Evolutionary conservation across 2,329 filamentous ascomycete genomes (phyloP), one percentile per base, ranked within the genome.

Genomic region (Monosporascus sp.): DNA sequence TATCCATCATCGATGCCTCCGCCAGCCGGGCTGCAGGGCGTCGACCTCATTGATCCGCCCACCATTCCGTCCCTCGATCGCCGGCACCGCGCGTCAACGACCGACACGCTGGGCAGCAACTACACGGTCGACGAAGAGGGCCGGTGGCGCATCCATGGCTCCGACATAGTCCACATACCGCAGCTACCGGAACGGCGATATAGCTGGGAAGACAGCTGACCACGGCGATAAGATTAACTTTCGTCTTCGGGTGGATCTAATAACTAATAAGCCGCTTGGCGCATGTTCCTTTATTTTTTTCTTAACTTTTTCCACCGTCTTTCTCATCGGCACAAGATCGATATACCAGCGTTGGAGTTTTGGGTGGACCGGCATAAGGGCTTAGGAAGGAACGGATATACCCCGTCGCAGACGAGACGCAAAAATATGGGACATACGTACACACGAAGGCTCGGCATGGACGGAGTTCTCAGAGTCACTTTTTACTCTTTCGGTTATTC

Each of bases 71-170:
- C 59, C 2, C 58, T 49, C 22, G 60, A 60, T 20, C 60, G 61
- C 37, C 64, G 61, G 3, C 61, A 66, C 41, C 66, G 56, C 45
- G 59, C 51, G 54, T 69, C 53, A 47, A 67, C 56, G 7, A 68
- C 67, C 34, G 74, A 76, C 53, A 83, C 79, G 2, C 64, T 83
- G 7, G 80, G 80, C 20, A 83, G 81, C 63, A 81, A 83, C 53
- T 84, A 75, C 59, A 84, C 81, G 0, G 74, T 80, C 9, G 76
- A 83, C 24, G 78, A 84, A 56, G 76, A 78, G 55, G 62, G 65
- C n/a, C 64, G 66, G 27, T 59, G 59, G 20, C 65, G 67, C 24
- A 61, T 69, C 50, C 61, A 68, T 43, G 66, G 66, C 11, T 54
- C 53, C 46, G 66, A 70, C 16, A 58, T 69, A 17, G 60, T 69